These are phyloP conservation scores for Blastobotrys robertii DNA, from an alignment of 805 yeast genomes.

Conservation along the genomic window DNA sequence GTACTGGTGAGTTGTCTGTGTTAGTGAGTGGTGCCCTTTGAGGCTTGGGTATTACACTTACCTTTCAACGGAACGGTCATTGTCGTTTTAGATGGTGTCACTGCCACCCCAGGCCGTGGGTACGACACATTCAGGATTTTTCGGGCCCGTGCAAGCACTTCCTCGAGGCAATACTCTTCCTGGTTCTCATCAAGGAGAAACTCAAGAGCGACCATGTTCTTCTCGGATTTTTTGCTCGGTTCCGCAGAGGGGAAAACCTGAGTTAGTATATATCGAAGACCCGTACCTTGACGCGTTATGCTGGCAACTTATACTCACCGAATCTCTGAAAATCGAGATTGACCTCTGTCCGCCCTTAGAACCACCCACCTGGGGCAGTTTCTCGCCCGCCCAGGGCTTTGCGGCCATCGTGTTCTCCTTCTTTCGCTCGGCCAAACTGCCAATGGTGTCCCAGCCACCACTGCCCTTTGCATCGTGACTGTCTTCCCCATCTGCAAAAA, in stretches of 20 bases:
- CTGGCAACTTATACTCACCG: conserved; percentile 1
- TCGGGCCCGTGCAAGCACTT: conserved; percentile 48
- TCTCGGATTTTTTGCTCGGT: conserved; percentile 11
- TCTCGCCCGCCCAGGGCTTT: conserved; percentile 56
- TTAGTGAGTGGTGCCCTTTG: background rate
- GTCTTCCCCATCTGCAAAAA: conserved; percentile 31
- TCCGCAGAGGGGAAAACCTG: conserved; percentile 4
- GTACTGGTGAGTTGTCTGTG: conserved; percentile 26
- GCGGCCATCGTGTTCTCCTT: conserved; percentile 57
- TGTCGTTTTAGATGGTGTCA: conserved; percentile 18
- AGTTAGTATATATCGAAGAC: conserved; percentile 2
- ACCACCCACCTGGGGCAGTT: conserved; percentile 10
- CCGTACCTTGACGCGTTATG: background rate
- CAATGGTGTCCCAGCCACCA: conserved; percentile 38
- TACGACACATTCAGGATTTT: conserved; percentile 19
- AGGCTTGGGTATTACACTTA: conserved; percentile 14
- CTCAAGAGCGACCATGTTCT: conserved; percentile 16
- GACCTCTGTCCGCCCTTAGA: conserved; percentile 2
- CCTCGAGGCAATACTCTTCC: conserved; percentile 54
- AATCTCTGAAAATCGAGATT: conserved; percentile 10
- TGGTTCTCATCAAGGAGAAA: conserved; percentile 18
- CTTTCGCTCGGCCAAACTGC: conserved; percentile 37
- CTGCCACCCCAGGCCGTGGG: conserved; percentile 3
- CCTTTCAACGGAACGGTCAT: conserved; percentile 39
- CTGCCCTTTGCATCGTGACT: conserved; percentile 11